Evolutionary conservation across 139 green algal species (phyloP).

Genomic region (Parachlorella kessleri): DNA sequence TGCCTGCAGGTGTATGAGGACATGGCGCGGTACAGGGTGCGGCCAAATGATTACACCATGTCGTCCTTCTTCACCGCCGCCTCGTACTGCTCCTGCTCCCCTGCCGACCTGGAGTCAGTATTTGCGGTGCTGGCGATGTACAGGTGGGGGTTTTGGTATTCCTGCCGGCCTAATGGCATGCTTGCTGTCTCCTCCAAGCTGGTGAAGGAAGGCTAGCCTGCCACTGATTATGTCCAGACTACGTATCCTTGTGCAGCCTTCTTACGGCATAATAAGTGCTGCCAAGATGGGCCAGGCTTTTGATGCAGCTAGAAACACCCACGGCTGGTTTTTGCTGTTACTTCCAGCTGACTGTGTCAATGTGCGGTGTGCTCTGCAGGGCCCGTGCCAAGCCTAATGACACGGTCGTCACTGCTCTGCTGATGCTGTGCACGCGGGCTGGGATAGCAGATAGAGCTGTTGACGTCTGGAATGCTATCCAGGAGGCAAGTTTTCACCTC

Average conservation of each 20-base stretch:
- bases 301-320: too few relatives aligned
- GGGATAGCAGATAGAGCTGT: constrained; percentile 38
- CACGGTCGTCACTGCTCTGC: constrained; percentile 13
- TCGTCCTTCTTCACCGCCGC: constrained; percentile 49
- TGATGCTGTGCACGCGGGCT: constrained; percentile 40
- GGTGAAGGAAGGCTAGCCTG: too few relatives aligned
- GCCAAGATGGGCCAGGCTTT: too few relatives aligned
- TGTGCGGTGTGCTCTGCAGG: too few relatives aligned
- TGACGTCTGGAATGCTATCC: constrained; percentile 49
- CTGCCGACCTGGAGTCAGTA: constrained; percentile 39
- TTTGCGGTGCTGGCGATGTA: constrained; percentile 37
- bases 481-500: too few relatives aligned
- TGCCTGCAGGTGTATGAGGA: constrained; percentile 44
- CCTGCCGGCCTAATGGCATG: too few relatives aligned
- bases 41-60: constrained; percentile 51
- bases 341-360: too few relatives aligned
- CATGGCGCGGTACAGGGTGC: constrained; percentile 8
- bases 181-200: too few relatives aligned
- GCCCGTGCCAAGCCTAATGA: background rate
- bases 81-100: constrained; percentile 21
- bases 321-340: too few relatives aligned
- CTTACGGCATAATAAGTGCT: too few relatives aligned
- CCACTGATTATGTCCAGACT: too few relatives aligned
- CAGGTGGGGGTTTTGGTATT: background rate
- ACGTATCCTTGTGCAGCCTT: too few relatives aligned